Percentiles rank a stretch among this genome's conserved stretches.
Evolutionary conservation across 164 flowering plant genomes (phyloP).

Genomic region (Litsea cubeba): DNA sequence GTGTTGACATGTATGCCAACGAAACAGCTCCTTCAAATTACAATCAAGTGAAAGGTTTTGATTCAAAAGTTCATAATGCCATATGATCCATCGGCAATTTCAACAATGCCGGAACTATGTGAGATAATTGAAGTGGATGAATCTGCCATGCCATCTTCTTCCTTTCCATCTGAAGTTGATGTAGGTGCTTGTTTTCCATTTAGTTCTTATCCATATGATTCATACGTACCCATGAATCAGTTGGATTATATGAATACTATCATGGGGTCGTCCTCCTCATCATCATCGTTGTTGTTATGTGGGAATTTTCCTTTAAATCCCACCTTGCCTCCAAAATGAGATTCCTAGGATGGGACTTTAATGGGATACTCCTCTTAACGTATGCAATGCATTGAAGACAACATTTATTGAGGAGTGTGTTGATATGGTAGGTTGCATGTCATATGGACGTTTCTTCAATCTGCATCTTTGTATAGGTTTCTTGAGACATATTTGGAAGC

Average conservation of each 20-base stretch:
- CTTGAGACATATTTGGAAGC: not conserved
- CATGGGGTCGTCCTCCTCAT: conserved; percentile 18
- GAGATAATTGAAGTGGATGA: conserved; percentile 23
- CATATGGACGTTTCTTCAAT: conserved; percentile 1
- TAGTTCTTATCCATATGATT: conserved; percentile 12
- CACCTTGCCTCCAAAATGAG: conserved; percentile 30
- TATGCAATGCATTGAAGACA: not conserved
- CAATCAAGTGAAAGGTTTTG: too few relatives aligned
- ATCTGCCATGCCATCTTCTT: conserved; percentile 17
- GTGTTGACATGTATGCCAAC: not conserved
- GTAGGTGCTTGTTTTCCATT: conserved; percentile 16
- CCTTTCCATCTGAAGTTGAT: conserved; percentile 18
- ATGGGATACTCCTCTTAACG: not conserved
- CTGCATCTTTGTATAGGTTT: not conserved
- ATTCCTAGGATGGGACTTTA: not conserved
- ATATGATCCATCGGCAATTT: conserved; percentile 8
- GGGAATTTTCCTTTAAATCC: conserved; percentile 30
- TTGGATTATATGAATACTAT: conserved; percentile 30
- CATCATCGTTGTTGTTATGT: conserved; percentile 24
- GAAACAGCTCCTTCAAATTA: not conserved
- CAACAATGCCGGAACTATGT: conserved; percentile 21
- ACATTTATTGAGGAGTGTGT: not conserved
- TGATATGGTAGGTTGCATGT: not conserved
- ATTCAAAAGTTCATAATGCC: conserved; percentile 1
- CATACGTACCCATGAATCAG: conserved; percentile 13